These are phyloP conservation scores for Fibroporia radiculosa DNA, from an alignment of 768 basidiomycete genomes.

Conservation along the genomic window DNA sequence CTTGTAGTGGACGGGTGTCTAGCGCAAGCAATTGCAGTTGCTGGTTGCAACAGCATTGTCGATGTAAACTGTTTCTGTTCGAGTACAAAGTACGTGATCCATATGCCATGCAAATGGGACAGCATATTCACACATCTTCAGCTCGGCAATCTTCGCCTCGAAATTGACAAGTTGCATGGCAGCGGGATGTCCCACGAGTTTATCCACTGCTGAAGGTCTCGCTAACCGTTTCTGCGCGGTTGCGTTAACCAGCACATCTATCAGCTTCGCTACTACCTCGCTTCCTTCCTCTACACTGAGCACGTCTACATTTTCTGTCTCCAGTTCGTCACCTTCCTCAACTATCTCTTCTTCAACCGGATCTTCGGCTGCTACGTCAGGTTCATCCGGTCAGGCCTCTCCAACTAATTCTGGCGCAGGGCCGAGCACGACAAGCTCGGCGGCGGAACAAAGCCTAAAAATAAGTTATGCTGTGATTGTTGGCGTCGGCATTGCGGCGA, in stretches of 20 bases:
- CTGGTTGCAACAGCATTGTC: constrained; percentile 36
- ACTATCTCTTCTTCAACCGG: not conserved
- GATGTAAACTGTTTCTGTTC: constrained; percentile 45
- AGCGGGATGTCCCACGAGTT: constrained; percentile 28
- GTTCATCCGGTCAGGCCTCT: constrained; percentile 1
- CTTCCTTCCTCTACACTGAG: constrained; percentile 2
- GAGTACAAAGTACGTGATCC: constrained; percentile 22
- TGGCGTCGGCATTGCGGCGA: too few species aligned
- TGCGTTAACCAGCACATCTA: constrained; percentile 26
- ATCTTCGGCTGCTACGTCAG: constrained; percentile 3
- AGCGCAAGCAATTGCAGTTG: constrained; percentile 26
- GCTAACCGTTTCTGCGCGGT: constrained; percentile 42
- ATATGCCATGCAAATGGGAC: not conserved
- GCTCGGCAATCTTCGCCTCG: constrained; percentile 26
- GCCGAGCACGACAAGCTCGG: not conserved
- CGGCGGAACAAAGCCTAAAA: not conserved
- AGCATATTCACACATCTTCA: not conserved
- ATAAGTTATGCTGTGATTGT: not conserved
- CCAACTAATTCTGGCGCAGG: not conserved
- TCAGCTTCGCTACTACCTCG: constrained; percentile 28
- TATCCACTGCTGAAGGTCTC: constrained; percentile 34
- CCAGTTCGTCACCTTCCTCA: constrained; percentile 10
- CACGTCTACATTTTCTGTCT: too few species aligned
- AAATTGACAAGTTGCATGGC: constrained; percentile 31
- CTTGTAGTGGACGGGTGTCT: constrained; percentile 44